These are phyloP conservation scores for Vitis hybrid DNA, from an alignment of 177 flowering plant genomes.

Conservation along the genomic window DNA sequence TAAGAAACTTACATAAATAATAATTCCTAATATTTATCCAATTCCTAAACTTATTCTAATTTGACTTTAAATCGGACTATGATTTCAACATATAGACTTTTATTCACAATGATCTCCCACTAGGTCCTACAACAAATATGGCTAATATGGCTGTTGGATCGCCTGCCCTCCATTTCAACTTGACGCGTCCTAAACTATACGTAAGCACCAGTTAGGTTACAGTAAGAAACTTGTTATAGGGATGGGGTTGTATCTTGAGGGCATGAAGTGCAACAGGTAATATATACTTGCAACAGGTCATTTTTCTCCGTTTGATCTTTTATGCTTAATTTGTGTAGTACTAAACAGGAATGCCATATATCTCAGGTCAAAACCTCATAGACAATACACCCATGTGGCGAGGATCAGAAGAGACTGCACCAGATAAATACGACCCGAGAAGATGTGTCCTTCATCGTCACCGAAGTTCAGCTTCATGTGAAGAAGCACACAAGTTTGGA, in stretches of 20 bases:
- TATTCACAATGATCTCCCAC: constrained; percentile 64
- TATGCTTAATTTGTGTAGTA: too few relatives aligned
- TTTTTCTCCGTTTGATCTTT: neutral
- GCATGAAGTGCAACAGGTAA: constrained; percentile 70
- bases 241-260: constrained; percentile 79
- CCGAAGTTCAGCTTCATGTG: constrained; percentile 76
- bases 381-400: constrained; percentile 35
- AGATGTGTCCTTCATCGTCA: constrained; percentile 53
- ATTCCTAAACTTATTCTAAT: too few relatives aligned
- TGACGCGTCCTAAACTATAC: constrained; percentile 76
- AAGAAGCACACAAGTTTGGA: constrained; percentile 42
- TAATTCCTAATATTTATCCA: too few relatives aligned
- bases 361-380: constrained; percentile 50
- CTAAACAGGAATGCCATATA: neutral
- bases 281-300: too few relatives aligned
- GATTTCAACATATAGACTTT: constrained; percentile 61
- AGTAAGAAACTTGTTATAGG: constrained; percentile 70
- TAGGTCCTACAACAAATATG: constrained; percentile 48
- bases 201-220: constrained; percentile 64
- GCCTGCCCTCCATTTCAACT: constrained; percentile 58
- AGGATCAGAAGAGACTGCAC: constrained; percentile 59
- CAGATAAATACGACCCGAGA: constrained; percentile 38
- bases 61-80: too few relatives aligned
- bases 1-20: too few relatives aligned
- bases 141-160: constrained; percentile 20